Conservation (phyloP, 2,329 filamentous ascomycete genomes). For the Aspergillus piperis region DNA sequence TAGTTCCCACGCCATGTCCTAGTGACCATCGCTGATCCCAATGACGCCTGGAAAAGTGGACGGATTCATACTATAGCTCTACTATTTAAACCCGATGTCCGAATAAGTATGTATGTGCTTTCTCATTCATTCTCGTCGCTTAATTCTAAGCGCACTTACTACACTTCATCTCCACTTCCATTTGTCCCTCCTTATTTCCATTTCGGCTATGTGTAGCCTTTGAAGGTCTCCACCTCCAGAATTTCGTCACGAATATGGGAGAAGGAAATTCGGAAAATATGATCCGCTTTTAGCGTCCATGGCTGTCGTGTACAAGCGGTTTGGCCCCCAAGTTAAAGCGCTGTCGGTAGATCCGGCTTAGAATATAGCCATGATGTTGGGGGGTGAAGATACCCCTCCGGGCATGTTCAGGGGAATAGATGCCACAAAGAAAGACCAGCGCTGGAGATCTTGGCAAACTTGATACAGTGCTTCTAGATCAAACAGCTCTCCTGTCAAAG, state of each 20-base stretch:
- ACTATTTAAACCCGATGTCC: background rate
- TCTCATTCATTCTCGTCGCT: no score
- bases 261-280: background rate
- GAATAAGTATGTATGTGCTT: no score
- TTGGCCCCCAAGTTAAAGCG: background rate
- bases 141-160: no score
- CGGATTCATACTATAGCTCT: background rate
- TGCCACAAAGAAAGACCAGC: constrained; percentile 55
- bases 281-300: background rate
- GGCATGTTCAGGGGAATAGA: constrained; percentile 54
- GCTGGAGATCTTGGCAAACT: constrained; percentile 37
- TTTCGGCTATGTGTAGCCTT: no score
- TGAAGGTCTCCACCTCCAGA: no score
- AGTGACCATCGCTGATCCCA: background rate
- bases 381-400: constrained; percentile 49
- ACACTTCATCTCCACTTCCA: no score
- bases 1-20: background rate
- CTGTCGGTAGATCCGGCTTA: constrained; percentile 22
- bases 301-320: background rate
- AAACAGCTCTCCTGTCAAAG: constrained; percentile 46
- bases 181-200: no score
- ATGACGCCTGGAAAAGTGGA: background rate
- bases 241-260: background rate
- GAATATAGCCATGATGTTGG: constrained; percentile 50
- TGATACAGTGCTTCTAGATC: constrained; percentile 47